Evolutionary conservation across 148 eudicot genomes (phyloP).

Genomic region (Spergularia marina): DNA sequence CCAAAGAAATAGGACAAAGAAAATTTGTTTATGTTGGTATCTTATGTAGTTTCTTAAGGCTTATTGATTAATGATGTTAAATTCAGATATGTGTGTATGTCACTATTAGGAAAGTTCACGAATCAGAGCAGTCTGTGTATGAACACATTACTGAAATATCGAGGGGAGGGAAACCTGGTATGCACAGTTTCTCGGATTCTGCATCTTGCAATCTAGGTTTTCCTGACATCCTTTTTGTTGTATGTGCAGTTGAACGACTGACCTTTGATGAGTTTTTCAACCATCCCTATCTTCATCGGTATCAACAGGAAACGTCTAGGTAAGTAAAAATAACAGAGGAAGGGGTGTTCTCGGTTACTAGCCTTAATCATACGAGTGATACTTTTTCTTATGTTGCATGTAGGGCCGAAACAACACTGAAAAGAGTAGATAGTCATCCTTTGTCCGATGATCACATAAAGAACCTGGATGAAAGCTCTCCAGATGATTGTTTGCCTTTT

Average conservation of each 20-base stretch:
- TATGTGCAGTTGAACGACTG: constrained; percentile 74
- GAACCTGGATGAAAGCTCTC: constrained; percentile 56
- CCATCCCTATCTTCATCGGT: constrained; percentile 70
- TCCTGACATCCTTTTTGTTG: constrained; percentile 21
- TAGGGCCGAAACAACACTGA: constrained; percentile 45
- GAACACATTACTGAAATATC: neutral
- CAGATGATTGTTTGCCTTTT: constrained; percentile 76
- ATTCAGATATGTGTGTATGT: neutral
- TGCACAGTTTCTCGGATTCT: neutral
- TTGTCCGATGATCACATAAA: constrained; percentile 35
- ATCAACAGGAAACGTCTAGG: constrained; percentile 54
- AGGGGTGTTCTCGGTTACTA: neutral
- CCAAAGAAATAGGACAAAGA: too few species aligned
- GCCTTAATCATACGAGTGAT: neutral
- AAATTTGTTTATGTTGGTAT: too few species aligned
- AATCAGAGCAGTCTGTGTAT: neutral
- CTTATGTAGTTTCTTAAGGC: neutral
- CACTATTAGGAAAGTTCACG: neutral
- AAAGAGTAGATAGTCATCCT: constrained; percentile 35
- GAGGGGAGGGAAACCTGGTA: neutral
- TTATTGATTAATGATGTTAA: neutral
- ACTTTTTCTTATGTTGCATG: constrained; percentile 21
- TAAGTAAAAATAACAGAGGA: constrained; percentile 23
- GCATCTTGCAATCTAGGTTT: neutral
- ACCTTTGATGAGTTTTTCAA: constrained; percentile 95